These are phyloP conservation scores for Auricularia sp. DNA, from an alignment of 768 basidiomycete genomes.

Conservation along the genomic window DNA sequence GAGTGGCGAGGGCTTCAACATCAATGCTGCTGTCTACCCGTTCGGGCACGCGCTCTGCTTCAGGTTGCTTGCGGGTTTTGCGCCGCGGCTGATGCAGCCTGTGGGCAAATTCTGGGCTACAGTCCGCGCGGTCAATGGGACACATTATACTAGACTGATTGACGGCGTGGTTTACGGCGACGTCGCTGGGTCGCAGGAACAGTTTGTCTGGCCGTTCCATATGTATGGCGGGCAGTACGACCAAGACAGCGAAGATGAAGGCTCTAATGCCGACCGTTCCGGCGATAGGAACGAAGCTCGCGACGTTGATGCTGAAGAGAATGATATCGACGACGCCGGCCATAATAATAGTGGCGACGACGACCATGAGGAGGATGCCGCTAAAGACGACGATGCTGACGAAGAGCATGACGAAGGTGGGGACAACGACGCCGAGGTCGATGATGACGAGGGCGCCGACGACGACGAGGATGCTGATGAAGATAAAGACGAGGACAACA, in stretches of 20 bases:
- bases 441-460: too few species aligned
- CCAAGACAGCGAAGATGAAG: not conserved
- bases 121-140: not conserved
- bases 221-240: not conserved
- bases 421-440: not conserved
- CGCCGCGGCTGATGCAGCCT: not conserved
- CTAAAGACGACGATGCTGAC: not conserved
- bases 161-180: not conserved
- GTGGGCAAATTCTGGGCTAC: not conserved
- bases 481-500: not conserved
- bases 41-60: constrained; percentile 1
- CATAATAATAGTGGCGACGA: too few species aligned
- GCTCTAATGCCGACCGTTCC: too few species aligned
- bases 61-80: not conserved
- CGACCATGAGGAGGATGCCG: too few species aligned
- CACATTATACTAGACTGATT: not conserved
- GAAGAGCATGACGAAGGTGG: not conserved
- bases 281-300: too few species aligned
- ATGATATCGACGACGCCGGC: not conserved
- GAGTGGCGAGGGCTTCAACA: not conserved
- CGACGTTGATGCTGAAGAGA: not conserved
- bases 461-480: not conserved
- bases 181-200: not conserved
- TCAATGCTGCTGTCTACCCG: not conserved
- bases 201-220: not conserved